A percentile compares a stretch with the other conserved stretches of the same genome.
phyloP scores from a whole-genome alignment of 2,329 filamentous ascomycete species.

The Allantophomopsis cytisporea region DNA sequence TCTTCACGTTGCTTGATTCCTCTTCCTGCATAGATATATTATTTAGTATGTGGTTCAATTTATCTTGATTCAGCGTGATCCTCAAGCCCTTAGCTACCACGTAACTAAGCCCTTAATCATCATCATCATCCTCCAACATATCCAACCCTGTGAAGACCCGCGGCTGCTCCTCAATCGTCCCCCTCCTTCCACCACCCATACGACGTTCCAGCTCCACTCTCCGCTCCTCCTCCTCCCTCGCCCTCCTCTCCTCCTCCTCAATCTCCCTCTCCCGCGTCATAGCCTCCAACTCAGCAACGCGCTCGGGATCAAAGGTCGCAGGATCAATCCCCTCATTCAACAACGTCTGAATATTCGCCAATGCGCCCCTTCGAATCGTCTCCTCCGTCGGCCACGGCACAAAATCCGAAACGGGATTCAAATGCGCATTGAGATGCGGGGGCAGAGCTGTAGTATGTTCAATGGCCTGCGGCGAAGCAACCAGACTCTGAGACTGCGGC shows the following conservation, averaged over 20 bases:
- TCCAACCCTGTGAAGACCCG: conserved; percentile 18
- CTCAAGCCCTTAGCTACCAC: no score
- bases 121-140: conserved; percentile 15
- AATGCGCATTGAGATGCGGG: conserved; percentile 20
- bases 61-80: no score
- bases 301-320: conserved; percentile 40
- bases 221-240: conserved; percentile 10
- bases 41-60: no score
- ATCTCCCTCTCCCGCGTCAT: conserved; percentile 12
- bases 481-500: conserved; percentile 5
- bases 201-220: conserved; percentile 17
- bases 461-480: conserved; percentile 7
- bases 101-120: neutral
- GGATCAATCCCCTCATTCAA: conserved; percentile 49
- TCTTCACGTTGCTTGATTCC: no score
- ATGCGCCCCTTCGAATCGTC: conserved; percentile 52
- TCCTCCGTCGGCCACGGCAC: conserved; percentile 66
- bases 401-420: conserved; percentile 49
- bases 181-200: conserved; percentile 7
- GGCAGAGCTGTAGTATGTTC: conserved; percentile 15
- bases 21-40: no score
- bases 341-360: conserved; percentile 50
- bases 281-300: conserved; percentile 20
- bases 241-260: conserved; percentile 15
- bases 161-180: conserved; percentile 7